Evolutionary conservation across 257 asterid species (phyloP).

Genomic region (Primulina tabacum): DNA sequence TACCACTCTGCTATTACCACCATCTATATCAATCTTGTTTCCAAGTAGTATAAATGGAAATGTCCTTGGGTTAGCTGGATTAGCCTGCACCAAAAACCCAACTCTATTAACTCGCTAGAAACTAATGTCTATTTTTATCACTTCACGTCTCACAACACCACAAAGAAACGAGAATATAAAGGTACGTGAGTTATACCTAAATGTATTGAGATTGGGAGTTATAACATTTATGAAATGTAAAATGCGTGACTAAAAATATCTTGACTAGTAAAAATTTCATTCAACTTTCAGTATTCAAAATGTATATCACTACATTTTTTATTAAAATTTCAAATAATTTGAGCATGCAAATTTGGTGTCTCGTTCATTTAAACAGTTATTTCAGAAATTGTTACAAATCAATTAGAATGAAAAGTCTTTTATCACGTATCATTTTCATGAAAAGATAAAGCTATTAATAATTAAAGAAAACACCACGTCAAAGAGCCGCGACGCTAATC

Average conservation of each 20-base stretch:
- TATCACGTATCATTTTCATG: too few relatives aligned
- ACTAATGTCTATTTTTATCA: background rate
- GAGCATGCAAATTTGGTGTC: too few relatives aligned
- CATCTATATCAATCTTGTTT: conserved; percentile 95
- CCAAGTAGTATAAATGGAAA: conserved; percentile 97
- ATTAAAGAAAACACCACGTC: background rate
- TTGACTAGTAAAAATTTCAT: too few relatives aligned
- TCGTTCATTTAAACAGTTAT: too few relatives aligned
- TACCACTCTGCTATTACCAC: conserved; percentile 99
- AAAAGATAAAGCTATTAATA: background rate
- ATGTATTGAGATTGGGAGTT: too few relatives aligned
- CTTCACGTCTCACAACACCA: conserved; percentile 1
- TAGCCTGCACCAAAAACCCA: conserved; percentile 66
- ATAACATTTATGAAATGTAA: too few relatives aligned
- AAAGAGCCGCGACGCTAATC: background rate
- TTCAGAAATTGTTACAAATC: too few relatives aligned
- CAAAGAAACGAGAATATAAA: background rate
- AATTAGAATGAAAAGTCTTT: too few relatives aligned
- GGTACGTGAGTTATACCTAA: conserved; percentile 1
- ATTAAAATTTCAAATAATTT: too few relatives aligned
- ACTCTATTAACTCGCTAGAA: conserved; percentile 24
- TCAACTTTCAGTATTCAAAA: too few relatives aligned
- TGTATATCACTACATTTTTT: too few relatives aligned
- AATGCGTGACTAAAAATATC: too few relatives aligned
- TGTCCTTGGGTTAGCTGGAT: conserved; percentile 76